Percentiles rank a stretch among this genome's conserved stretches.
phyloP scores from a whole-genome alignment of 805 yeast species.

The Metschnikowia hibisci region DNA sequence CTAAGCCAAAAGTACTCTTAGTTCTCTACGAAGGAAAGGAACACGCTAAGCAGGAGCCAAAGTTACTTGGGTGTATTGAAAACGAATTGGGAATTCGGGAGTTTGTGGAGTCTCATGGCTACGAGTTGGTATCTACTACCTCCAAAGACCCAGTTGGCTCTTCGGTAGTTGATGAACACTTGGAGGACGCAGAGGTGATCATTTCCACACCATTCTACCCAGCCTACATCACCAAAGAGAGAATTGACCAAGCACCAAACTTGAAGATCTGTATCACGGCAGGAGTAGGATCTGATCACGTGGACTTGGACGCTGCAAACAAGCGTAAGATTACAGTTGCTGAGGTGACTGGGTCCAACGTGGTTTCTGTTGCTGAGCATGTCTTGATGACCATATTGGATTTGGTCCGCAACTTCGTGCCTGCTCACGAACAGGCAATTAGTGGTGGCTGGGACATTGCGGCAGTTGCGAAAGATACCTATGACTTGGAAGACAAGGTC shows the following conservation, averaged over 20 bases:
- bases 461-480: constrained; percentile 62
- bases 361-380: constrained; percentile 77
- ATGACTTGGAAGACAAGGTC: constrained; percentile 71
- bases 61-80: constrained; percentile 66
- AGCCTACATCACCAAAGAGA: constrained; percentile 63
- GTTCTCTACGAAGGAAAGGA: constrained; percentile 56
- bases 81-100: constrained; percentile 69
- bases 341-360: constrained; percentile 83
- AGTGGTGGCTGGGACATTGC: constrained; percentile 74
- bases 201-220: constrained; percentile 85
- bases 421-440: constrained; percentile 68
- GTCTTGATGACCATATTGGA: constrained; percentile 69
- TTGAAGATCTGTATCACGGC: constrained; percentile 72
- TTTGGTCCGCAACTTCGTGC: constrained; percentile 72
- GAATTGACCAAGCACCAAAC: constrained; percentile 66
- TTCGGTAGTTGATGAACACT: constrained; percentile 58
- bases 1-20: constrained; percentile 42
- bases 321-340: constrained; percentile 61
- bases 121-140: constrained; percentile 59
- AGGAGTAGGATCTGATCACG: constrained; percentile 82
- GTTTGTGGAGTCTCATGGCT: constrained; percentile 65
- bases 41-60: constrained; percentile 58
- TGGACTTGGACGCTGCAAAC: constrained; percentile 67
- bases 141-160: constrained; percentile 61
- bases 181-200: constrained; percentile 69